phyloP scores from a whole-genome alignment of 371 early-diverging fungal species.

The Smittium mucronatum region DNA sequence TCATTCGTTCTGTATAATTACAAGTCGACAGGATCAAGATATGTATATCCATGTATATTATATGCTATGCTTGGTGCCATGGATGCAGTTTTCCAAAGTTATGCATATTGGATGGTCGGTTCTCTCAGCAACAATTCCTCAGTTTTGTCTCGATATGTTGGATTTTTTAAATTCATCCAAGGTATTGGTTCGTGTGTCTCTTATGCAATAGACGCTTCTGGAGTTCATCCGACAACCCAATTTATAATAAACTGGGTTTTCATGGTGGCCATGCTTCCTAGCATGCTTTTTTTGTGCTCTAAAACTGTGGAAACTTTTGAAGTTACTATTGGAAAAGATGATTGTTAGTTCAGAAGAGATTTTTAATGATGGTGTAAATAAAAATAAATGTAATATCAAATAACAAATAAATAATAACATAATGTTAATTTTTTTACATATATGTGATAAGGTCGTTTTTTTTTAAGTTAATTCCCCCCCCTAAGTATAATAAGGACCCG shows the following conservation, averaged over 20 bases:
- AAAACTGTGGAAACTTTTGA: conserved; percentile 2
- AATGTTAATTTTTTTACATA: too few relatives aligned
- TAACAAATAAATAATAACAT: too few relatives aligned
- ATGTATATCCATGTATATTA: conserved; percentile 37
- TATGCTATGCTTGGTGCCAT: conserved; percentile 48
- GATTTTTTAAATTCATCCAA: conserved; percentile 73
- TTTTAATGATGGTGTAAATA: too few relatives aligned
- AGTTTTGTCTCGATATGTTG: conserved; percentile 55
- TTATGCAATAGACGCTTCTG: conserved; percentile 32
- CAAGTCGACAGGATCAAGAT: conserved; percentile 2
- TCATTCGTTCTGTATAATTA: not conserved
- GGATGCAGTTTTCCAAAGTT: conserved; percentile 57
- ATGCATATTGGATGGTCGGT: conserved; percentile 56
- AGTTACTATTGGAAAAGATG: conserved; percentile 32
- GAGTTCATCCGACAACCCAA: conserved; percentile 17
- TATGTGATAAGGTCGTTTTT: too few relatives aligned
- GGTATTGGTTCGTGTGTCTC: conserved; percentile 49
- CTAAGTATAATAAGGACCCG: too few relatives aligned
- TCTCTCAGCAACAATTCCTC: conserved; percentile 51
- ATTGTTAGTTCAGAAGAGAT: too few relatives aligned
- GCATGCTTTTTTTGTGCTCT: conserved; percentile 22
- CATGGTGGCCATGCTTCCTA: conserved; percentile 25
- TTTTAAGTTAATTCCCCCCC: too few relatives aligned
- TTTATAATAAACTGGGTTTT: conserved; percentile 28
- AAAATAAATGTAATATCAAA: too few relatives aligned